Percentiles rank a stretch among this genome's conserved stretches.
Evolutionary conservation across 1,139 yeast species (phyloP).

Genomic region (Protomyces arabidopsidicola): DNA sequence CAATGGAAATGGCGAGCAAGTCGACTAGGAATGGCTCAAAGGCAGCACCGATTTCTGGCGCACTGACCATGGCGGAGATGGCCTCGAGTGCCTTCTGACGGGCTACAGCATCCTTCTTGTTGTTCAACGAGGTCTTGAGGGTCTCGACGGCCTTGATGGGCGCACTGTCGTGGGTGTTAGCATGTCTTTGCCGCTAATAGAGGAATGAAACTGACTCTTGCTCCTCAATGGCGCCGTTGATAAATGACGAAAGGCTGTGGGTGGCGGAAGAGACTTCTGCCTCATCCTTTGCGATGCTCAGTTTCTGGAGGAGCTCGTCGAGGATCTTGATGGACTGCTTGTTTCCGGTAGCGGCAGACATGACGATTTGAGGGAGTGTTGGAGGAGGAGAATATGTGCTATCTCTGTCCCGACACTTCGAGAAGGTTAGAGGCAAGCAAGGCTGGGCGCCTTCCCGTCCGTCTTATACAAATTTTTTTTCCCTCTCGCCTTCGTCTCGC

Average conservation of each 20-base stretch:
- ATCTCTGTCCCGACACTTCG: background rate
- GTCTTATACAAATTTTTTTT: background rate
- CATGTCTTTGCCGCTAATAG: background rate
- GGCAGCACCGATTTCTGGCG: constrained; percentile 36
- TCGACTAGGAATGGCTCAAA: constrained; percentile 83
- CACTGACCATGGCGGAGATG: constrained; percentile 81
- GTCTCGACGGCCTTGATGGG: constrained; percentile 82
- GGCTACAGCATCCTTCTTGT: constrained; percentile 66
- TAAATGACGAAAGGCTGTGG: constrained; percentile 82
- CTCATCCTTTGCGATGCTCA: constrained; percentile 71
- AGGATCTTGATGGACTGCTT: constrained; percentile 56
- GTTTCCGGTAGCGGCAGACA: constrained; percentile 37
- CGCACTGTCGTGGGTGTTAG: constrained; percentile 43
- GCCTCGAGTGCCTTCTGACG: constrained; percentile 80
- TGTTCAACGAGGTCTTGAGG: constrained; percentile 67
- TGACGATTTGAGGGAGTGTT: constrained; percentile 1
- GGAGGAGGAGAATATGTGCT: background rate
- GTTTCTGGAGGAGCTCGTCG: constrained; percentile 86
- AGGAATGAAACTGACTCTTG: constrained; percentile 53
- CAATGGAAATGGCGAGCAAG: constrained; percentile 63
- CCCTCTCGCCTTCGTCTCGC: background rate
- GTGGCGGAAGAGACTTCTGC: constrained; percentile 87
- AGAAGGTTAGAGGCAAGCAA: background rate
- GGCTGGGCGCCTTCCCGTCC: background rate
- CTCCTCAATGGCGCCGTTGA: constrained; percentile 95